Evolutionary conservation across 2,329 filamentous ascomycete species (phyloP), one percentile per base, ranked within the genome.

Genomic region (Gremmenia infestans): DNA sequence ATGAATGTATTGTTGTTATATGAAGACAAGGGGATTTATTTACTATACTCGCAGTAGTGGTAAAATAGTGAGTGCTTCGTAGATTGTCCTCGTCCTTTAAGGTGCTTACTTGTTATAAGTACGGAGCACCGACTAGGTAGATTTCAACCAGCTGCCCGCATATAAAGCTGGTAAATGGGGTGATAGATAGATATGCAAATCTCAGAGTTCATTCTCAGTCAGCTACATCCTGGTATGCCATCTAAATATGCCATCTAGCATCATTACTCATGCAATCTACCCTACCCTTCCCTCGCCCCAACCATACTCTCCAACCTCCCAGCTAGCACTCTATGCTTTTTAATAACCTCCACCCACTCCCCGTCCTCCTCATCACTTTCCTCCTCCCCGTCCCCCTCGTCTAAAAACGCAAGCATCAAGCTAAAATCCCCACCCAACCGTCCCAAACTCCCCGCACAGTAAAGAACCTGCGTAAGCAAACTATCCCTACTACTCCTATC

Each of bases 401-500:
- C 49, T 45, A 82, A 75, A 53, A 80, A 81, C 36, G 91, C 90
- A 56, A 97, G 79, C 62, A 97, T 82, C 76, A 96, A 82, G 54
- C 92, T 88, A 72, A 99, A 99, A 71, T 99, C 94, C 1, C 90
- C 92, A 2, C 94, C 94, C 0, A 97, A 75, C 48, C 94, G 81
- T 0, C 93, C 93, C 49, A 99, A 75, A 72, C 92, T 97, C 47
- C 91, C 89, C 0, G 93, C 92, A 65, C 91, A 96, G 72, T 97
- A 97, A 8, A 97, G 75, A 0, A 97, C 89, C 70, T 97, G 93
- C 0, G 92, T 97, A 39, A 97, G 74, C 53, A 97, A 79, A 67
- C 91, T 96, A 69, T 97, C 93, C 35, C 91, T 78, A 0, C 89
- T 87, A 23, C 87, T 82, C 60, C 86, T 86, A 66, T 97, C 92